phyloP scores from a whole-genome alignment of 257 asterid genomes.

The Lycium barbarum region DNA sequence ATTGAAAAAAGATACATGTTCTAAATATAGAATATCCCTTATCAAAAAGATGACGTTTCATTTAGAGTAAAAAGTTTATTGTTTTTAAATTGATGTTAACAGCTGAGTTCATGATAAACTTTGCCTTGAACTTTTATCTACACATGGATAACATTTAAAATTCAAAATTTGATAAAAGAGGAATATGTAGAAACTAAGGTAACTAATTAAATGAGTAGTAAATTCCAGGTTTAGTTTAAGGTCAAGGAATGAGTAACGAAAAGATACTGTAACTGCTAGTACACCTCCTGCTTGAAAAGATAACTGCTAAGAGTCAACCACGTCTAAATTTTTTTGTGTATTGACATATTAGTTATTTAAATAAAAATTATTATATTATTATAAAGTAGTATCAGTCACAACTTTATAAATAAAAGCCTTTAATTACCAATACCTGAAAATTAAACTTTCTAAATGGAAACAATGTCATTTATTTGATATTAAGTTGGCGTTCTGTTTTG shows the following conservation, averaged over 20 bases:
- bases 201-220: too few species aligned
- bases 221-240: too few species aligned
- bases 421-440: not conserved
- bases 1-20: not conserved
- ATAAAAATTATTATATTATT: not conserved
- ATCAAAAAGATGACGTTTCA: not conserved
- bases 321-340: not conserved
- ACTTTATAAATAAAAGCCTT: too few species aligned
- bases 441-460: not conserved
- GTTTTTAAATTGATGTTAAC: not conserved
- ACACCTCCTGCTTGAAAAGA: not conserved
- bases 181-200: not conserved
- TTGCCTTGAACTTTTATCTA: not conserved
- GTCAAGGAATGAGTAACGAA: not conserved
- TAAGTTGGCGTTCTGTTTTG: not conserved
- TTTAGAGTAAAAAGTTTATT: not conserved
- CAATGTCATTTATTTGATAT: not conserved
- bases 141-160: not conserved
- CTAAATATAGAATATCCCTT: not conserved
- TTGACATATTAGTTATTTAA: not conserved
- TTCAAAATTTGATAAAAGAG: not conserved
- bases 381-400: not conserved
- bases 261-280: not conserved
- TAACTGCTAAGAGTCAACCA: not conserved
- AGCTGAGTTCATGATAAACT: not conserved